Percentiles rank a stretch among this genome's conserved stretches.
Conservation (phyloP, 2,329 filamentous ascomycete species). For the Tetracladium maxilliforme region DNA sequence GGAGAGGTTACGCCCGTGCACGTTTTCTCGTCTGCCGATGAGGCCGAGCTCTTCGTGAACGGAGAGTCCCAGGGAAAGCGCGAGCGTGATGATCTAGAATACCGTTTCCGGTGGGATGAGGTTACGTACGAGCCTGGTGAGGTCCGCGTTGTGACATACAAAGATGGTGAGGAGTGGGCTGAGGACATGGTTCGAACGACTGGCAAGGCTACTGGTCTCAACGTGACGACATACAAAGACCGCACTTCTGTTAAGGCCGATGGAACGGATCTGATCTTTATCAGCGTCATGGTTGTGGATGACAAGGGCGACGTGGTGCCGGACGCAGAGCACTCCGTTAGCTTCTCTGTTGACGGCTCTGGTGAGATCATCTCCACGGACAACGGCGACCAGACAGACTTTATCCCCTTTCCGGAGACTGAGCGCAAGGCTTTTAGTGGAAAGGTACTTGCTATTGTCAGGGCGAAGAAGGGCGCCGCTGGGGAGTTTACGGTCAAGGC, state of each 20-base stretch:
- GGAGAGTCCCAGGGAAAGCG: neutral
- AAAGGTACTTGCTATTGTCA: constrained; percentile 22
- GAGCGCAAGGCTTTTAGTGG: constrained; percentile 25
- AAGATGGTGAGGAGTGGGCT: neutral
- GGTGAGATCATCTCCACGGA: constrained; percentile 1
- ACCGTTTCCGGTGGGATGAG: neutral
- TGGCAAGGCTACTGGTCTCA: neutral
- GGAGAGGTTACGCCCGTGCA: constrained; percentile 10
- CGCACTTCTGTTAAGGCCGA: constrained; percentile 1
- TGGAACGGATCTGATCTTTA: constrained; percentile 1
- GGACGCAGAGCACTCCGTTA: neutral
- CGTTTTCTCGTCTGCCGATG: neutral
- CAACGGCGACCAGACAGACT: constrained; percentile 21
- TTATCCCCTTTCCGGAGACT: constrained; percentile 23
- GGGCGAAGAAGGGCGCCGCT: too few species aligned
- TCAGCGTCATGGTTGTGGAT: neutral
- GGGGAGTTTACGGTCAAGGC: too few species aligned
- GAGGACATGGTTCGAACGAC: neutral
- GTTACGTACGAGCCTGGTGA: neutral
- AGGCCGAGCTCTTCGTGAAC: constrained; percentile 1
- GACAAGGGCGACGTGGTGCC: constrained; percentile 1
- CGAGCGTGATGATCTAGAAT: constrained; percentile 1
- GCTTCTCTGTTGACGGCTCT: neutral
- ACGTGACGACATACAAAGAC: neutral
- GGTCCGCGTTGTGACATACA: neutral